Base-by-base conservation (phyloP, 768 basidiomycete species). In the Pleurotus ostreatus region DNA sequence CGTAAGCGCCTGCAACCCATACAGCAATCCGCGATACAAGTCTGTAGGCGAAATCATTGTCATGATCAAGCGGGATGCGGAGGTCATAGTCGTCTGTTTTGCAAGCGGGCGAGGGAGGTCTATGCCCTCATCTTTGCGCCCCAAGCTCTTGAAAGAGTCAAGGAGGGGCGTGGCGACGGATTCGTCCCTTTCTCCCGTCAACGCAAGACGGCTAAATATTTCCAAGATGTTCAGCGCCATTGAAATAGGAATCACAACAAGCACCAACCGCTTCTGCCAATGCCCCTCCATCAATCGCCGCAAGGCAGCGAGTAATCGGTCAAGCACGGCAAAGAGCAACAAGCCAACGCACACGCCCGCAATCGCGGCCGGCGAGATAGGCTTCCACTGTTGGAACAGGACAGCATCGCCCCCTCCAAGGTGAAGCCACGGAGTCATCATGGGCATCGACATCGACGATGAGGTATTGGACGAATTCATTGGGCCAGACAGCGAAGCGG, bases 271-370 rank as follows among this genome's bases (percentile, higher is more conserved):
- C 56, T 69, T 67, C 41, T 66, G 71, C 89, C 92, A 94, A 46
- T 78, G 72, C 0, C 62, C 67, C 61, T 86, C 81, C 55, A 83
- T 71, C 7, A 74, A 68, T 22, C 75, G 71, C 15, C 87, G 76
- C 51, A 78, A 70, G 0, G 84, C 86, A 15, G 79, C 67, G 43
- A 94, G 67, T 69, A 81, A 84, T 59, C 93, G 76, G 48, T 94
- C 91, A 34, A 88, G 71, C 8, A 93, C 62, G 6, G 84, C 84
- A 26, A 94, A 72, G 37, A 86, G 37, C 62, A 88, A 73, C 16
- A 95, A 73, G 0, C 78, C 84, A 55, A 94, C 75, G 65, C 85
- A 89, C 37, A 91, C 86, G 0, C 89, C 92, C 16, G 81, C 81
- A 37, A 92, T 80, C 0, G 87, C 84, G 22, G 88, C 91, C 4